A percentile compares a stretch with the other conserved stretches of the same genome.
Evolutionary conservation across 176 grass and related monocot species (phyloP).

Genomic region (Triticum timopheevii): DNA sequence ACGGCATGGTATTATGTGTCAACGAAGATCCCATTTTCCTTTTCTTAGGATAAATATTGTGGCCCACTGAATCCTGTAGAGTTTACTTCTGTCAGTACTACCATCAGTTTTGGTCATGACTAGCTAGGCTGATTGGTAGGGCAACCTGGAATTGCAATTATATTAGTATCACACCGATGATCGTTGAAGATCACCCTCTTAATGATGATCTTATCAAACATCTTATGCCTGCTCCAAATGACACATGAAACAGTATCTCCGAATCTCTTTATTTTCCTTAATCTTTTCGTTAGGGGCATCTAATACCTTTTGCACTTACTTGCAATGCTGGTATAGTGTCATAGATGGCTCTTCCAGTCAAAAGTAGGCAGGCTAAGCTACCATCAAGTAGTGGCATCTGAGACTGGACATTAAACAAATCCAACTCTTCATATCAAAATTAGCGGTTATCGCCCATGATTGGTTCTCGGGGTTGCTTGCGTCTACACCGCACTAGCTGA

Average conservation of each 20-base stretch:
- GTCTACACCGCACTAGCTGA: slow-evolving; percentile 17
- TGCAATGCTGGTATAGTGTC: background rate
- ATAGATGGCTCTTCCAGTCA: background rate
- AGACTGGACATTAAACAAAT: background rate
- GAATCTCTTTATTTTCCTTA: background rate
- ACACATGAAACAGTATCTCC: slow-evolving; percentile 13
- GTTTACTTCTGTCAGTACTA: no score
- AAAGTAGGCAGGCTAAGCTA: slow-evolving; percentile 19
- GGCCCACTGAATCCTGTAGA: no score
- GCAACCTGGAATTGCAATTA: no score
- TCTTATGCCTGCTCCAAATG: slow-evolving; percentile 33
- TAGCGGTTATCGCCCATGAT: background rate
- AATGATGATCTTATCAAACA: slow-evolving; percentile 24
- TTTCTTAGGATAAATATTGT: no score
- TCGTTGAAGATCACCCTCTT: background rate
- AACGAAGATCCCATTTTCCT: no score
- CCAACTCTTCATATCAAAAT: background rate
- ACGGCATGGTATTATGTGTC: no score
- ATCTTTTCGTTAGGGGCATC: background rate
- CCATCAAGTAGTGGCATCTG: slow-evolving; percentile 23
- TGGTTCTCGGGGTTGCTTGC: slow-evolving; percentile 30
- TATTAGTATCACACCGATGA: no score
- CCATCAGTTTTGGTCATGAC: no score
- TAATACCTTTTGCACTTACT: slow-evolving; percentile 28
- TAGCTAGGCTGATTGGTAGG: no score